Conservation (phyloP, 1,284 basidiomycete genomes). For the Golubevia pallescens region DNA sequence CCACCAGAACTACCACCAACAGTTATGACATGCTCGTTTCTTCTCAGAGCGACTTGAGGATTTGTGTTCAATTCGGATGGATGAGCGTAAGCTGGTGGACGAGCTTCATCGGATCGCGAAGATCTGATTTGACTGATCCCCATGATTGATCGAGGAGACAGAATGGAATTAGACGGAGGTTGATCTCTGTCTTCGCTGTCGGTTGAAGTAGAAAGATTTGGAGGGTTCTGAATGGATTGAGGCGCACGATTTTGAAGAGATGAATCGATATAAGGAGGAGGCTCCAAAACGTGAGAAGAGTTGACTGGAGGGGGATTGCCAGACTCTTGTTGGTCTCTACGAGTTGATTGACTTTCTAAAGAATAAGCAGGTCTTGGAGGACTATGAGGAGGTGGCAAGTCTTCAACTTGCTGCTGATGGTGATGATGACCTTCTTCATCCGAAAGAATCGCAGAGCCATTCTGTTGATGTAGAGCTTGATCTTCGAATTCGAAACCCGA, state of each 20-base stretch:
- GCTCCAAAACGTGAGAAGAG: no score
- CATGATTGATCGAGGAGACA: background rate
- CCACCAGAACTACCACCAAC: background rate
- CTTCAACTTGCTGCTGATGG: no score
- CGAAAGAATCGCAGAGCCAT: no score
- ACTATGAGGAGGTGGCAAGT: background rate
- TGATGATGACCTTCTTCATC: background rate
- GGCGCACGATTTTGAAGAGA: no score
- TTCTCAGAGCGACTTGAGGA: background rate
- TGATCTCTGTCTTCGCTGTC: background rate
- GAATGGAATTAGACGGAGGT: background rate
- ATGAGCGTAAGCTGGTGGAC: background rate
- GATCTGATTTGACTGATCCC: background rate
- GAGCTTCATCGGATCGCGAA: background rate
- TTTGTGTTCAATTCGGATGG: background rate
- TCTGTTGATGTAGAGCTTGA: background rate
- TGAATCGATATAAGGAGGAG: no score
- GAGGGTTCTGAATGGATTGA: background rate
- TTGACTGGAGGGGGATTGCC: no score
- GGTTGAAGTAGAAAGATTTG: background rate
- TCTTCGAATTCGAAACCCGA: background rate
- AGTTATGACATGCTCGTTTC: background rate
- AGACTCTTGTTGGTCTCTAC: no score
- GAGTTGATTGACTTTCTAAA: background rate
- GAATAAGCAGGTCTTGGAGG: background rate